phyloP scores from a whole-genome alignment of 495 filamentous ascomycete genomes.

The Neurospora sp. region DNA sequence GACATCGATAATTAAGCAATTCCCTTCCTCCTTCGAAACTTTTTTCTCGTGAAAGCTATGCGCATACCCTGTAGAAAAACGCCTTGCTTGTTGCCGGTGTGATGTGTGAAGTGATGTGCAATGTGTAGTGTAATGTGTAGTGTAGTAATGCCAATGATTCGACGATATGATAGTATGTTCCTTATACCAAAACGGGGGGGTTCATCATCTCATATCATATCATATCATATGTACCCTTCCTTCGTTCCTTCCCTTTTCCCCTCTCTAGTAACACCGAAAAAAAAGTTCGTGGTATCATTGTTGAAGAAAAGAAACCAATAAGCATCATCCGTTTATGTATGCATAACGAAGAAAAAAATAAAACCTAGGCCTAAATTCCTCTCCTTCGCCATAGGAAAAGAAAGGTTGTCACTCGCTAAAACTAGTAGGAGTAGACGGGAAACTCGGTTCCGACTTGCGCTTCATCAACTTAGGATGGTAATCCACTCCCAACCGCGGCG shows the following conservation, averaged over 20 bases:
- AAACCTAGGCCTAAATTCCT: not conserved
- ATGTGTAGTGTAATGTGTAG: not conserved
- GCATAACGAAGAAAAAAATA: not conserved
- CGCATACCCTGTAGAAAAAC: not conserved
- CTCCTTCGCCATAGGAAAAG: not conserved
- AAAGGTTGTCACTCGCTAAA: slow-evolving; percentile 3
- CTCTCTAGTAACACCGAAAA: slow-evolving; percentile 1
- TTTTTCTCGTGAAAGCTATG: not conserved
- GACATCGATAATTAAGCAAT: not conserved
- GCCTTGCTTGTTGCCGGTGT: not conserved
- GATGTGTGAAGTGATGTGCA: not conserved
- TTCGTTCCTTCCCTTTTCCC: not conserved
- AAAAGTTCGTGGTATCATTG: not conserved
- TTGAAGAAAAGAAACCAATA: not conserved
- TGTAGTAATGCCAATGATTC: not conserved
- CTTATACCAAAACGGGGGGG: not conserved
- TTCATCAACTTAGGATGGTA: not conserved
- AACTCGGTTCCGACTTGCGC: not conserved
- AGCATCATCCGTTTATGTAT: not conserved
- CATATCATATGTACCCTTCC: not conserved
- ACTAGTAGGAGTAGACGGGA: slow-evolving; percentile 2
- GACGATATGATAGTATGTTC: not conserved
- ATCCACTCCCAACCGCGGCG: not conserved
- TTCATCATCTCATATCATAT: not conserved
- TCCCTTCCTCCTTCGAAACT: not conserved